Percentiles rank a stretch among this genome's conserved stretches.
Conservation (phyloP, 768 basidiomycete genomes). For the Auricularia sp. region DNA sequence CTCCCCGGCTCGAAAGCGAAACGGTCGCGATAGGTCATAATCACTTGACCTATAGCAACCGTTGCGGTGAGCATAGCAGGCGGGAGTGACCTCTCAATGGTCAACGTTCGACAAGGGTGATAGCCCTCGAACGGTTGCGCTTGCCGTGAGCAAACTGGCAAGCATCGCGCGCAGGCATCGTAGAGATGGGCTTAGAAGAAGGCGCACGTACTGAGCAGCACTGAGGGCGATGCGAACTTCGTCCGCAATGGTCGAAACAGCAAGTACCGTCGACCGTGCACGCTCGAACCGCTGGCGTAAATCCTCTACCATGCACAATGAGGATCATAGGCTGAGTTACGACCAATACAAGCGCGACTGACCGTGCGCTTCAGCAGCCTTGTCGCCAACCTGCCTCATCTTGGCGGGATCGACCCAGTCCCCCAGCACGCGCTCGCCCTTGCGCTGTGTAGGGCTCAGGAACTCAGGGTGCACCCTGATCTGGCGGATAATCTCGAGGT, state of each 20-base stretch:
- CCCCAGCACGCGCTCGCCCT: constrained; percentile 55
- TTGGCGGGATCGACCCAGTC: constrained; percentile 72
- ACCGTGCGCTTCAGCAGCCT: constrained; percentile 63
- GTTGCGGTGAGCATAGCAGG: too few relatives aligned
- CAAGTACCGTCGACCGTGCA: constrained; percentile 41
- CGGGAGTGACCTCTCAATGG: too few relatives aligned
- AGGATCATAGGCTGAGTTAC: background rate
- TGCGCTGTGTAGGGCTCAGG: constrained; percentile 65
- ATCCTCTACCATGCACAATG: constrained; percentile 38
- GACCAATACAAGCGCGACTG: constrained; percentile 14
- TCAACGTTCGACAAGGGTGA: too few relatives aligned
- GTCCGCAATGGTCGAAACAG: constrained; percentile 50
- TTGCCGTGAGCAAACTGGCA: too few relatives aligned
- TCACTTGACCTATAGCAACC: too few relatives aligned
- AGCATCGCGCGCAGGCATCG: too few relatives aligned
- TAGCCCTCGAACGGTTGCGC: too few relatives aligned
- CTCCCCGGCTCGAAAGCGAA: too few relatives aligned
- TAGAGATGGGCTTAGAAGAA: too few relatives aligned
- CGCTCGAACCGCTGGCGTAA: constrained; percentile 44
- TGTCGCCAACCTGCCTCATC: constrained; percentile 73
- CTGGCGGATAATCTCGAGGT: constrained; percentile 57
- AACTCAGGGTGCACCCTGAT: constrained; percentile 70
- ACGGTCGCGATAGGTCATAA: too few relatives aligned
- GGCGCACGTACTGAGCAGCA: constrained; percentile 33
- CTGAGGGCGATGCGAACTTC: constrained; percentile 42